Evolutionary conservation across 2,329 filamentous ascomycete genomes (phyloP).

Genomic region (Ceratocystis diversiconidia): DNA sequence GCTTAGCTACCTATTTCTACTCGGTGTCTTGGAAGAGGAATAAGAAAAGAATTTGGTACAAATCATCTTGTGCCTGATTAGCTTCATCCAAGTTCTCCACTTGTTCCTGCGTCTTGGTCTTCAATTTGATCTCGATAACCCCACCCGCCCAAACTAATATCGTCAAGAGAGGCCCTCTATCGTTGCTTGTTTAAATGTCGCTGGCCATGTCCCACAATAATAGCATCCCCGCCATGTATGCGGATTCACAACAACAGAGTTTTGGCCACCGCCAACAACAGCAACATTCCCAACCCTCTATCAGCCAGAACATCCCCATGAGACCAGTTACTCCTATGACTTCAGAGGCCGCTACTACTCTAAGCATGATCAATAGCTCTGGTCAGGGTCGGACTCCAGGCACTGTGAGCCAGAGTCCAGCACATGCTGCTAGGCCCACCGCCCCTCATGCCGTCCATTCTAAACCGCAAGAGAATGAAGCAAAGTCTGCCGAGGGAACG

Average conservation of each 20-base stretch:
- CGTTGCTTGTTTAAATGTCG: conserved; percentile 22
- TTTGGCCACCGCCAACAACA: conserved; percentile 20
- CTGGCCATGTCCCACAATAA: conserved; percentile 16
- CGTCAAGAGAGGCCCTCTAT: conserved; percentile 13
- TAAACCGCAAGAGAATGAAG: not conserved
- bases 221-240: conserved; percentile 8
- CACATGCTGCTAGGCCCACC: not conserved
- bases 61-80: conserved; percentile 2
- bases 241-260: not conserved
- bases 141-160: not conserved
- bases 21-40: conserved; percentile 23
- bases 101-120: conserved; percentile 6
- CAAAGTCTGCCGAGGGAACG: conserved; percentile 8
- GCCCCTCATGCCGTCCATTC: not conserved
- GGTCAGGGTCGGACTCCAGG: not conserved
- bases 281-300: conserved; percentile 5
- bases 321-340: conserved; percentile 14
- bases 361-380: conserved; percentile 4
- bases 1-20: not conserved
- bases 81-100: conserved; percentile 1
- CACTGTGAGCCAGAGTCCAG: not conserved
- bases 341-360: conserved; percentile 9
- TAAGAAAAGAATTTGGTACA: not conserved
- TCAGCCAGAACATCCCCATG: conserved; percentile 1
- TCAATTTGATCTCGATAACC: conserved; percentile 7